A percentile compares a stretch with the other conserved stretches of the same genome.
phyloP scores from a whole-genome alignment of 805 yeast species.

The Nakazawaea anatomiae region DNA sequence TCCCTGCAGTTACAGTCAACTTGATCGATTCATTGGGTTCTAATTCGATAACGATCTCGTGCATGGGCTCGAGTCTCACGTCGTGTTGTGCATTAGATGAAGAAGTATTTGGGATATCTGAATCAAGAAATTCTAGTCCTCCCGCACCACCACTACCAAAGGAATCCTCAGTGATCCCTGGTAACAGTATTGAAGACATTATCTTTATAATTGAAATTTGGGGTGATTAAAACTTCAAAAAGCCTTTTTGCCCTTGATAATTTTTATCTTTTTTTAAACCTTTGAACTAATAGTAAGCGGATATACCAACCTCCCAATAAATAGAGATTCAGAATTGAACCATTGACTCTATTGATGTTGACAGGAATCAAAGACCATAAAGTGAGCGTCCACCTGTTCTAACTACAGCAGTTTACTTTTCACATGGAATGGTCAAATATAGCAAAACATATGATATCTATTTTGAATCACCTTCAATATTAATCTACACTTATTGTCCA shows the following conservation, averaged over 20 bases:
- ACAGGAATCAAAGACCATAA: too few species aligned
- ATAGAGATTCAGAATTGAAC: too few species aligned
- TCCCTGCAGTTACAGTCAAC: slow-evolving; percentile 55
- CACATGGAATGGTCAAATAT: too few species aligned
- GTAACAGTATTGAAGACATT: slow-evolving; percentile 1
- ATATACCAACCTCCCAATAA: too few species aligned
- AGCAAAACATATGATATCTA: too few species aligned
- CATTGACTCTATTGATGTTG: too few species aligned
- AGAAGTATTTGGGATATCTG: not conserved
- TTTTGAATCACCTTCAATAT: too few species aligned
- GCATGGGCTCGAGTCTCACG: slow-evolving; percentile 16
- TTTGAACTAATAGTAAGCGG: not conserved
- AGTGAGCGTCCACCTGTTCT: too few species aligned
- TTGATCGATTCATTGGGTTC: slow-evolving; percentile 42
- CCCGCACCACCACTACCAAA: not conserved
- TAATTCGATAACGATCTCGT: slow-evolving; percentile 79
- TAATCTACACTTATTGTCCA: too few species aligned
- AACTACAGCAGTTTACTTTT: too few species aligned
- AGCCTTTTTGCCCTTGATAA: not conserved
- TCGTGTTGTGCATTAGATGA: not conserved
- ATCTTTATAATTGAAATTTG: not conserved
- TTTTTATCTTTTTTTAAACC: not conserved
- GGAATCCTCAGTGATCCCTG: slow-evolving; percentile 6
- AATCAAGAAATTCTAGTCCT: not conserved
- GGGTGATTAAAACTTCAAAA: not conserved